Evolutionary conservation across 78 protist genomes (phyloP), one percentile per base, ranked within the genome.

Genomic region (Pigoraptor vietnamica): DNA sequence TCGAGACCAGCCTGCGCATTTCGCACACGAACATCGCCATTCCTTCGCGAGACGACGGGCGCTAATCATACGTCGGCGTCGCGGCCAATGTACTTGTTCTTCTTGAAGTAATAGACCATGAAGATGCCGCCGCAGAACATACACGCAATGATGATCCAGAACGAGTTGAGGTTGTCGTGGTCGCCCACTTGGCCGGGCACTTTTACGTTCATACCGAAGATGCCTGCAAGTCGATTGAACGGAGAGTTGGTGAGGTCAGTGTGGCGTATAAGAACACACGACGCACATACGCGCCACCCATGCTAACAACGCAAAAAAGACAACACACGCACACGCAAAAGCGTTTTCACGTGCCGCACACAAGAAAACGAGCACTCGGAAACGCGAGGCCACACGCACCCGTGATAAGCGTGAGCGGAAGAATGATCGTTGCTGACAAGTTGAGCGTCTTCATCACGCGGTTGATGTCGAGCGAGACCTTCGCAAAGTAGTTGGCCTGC

Each of bases 401-500:
- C 6, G 67, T 48, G 67, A 48, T 32, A 29, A 81, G 86, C n/a
- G 24, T 81, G 86, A 81, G 86, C 86, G 86, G 86, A 2, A 81
- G n/a, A 2, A 81, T 19, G 86, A 32, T 32, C 86, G 86, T 32
- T 2, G 86, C 24, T 2, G 86, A 23, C 36, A 81, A 23, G 86
- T 23, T 81, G 86, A 81, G 86, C 36, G 86, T 19, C 36, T 32
- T 23, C 86, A 81, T 81, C 21, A 81, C 86, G 86, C 86, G 86
- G 36, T 23, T 32, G 36, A 81, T 32, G 24, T 81, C 86, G 33
- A 81, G 24, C 36, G 36, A 32, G 19, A 81, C 86, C 86, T 81
- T 81, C 36, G 86, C 86, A 81, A 81, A 32, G 86, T 81, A 81
- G 86, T 81, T 81, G 2, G 86, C 86, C 86, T 81, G 86, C n/a